phyloP scores from a whole-genome alignment of 163 green algal genomes.

The Coccomyxa subellipsoidea region DNA sequence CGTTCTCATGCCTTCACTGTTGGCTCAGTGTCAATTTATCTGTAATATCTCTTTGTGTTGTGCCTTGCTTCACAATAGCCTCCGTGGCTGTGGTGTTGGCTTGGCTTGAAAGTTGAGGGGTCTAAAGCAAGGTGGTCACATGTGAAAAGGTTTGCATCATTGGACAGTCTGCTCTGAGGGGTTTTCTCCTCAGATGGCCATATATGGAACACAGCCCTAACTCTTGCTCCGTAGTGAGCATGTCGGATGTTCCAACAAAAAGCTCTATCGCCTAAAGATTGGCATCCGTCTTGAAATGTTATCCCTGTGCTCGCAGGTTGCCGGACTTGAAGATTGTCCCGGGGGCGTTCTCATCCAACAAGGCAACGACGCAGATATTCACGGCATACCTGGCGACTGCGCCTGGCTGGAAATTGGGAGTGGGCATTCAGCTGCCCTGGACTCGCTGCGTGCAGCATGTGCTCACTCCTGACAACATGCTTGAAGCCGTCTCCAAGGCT shows the following conservation, averaged over 20 bases:
- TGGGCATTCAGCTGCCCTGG: neutral
- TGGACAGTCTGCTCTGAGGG: no score
- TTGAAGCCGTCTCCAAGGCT: neutral
- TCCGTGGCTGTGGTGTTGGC: neutral
- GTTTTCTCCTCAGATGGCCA: no score
- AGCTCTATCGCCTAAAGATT: neutral
- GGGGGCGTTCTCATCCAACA: neutral
- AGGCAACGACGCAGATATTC: neutral
- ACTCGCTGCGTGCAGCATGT: slow-evolving; percentile 3
- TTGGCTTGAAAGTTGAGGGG: neutral
- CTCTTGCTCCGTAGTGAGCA: no score
- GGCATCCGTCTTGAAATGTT: no score
- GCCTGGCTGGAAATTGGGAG: neutral
- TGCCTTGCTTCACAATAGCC: neutral
- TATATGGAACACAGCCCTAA: no score
- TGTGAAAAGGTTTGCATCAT: no score
- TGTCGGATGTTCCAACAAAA: no score
- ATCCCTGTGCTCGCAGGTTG: neutral
- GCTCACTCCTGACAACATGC: neutral
- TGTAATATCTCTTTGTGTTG: no score
- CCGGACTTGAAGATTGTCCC: neutral
- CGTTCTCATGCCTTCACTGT: neutral
- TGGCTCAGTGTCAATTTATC: neutral
- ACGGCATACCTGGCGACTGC: neutral
- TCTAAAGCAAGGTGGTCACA: no score